Conservation (phyloP, 208 protist genomes). For the Acanthamoeba triangularis region DNA sequence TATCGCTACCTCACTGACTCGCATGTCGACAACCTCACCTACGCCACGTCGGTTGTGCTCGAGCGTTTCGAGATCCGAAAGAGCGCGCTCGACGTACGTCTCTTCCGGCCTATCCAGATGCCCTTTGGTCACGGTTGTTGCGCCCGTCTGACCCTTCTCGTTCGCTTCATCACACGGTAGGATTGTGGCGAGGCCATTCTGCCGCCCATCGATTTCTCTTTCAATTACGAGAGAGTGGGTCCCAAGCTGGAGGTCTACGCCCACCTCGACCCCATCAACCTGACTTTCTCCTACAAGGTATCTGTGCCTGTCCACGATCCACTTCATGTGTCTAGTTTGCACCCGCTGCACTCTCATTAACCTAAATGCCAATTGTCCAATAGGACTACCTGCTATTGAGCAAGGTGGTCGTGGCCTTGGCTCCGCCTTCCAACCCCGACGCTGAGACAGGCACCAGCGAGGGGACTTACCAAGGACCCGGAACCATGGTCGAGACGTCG, state of each 20-base stretch:
- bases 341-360: neutral
- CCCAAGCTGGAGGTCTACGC: constrained; percentile 50
- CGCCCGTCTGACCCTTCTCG: neutral
- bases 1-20: constrained; percentile 69
- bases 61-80: constrained; percentile 66
- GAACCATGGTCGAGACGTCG: neutral
- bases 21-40: constrained; percentile 66
- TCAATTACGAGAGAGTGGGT: constrained; percentile 68
- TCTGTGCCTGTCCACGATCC: neutral
- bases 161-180: neutral
- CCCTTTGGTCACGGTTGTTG: neutral
- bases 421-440: constrained; percentile 31
- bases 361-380: neutral
- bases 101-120: neutral
- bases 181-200: constrained; percentile 40
- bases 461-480: neutral
- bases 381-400: constrained; percentile 65
- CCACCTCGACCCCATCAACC: constrained; percentile 66
- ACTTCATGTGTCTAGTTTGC: neutral
- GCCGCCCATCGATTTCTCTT: constrained; percentile 56
- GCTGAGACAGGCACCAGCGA: neutral
- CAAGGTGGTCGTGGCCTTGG: constrained; percentile 5
- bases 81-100: constrained; percentile 51
- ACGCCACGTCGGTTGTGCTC: neutral
- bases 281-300: constrained; percentile 76